These are phyloP conservation scores for Lactarius psammicola DNA, from an alignment of 768 basidiomycete species.

Conservation along the genomic window DNA sequence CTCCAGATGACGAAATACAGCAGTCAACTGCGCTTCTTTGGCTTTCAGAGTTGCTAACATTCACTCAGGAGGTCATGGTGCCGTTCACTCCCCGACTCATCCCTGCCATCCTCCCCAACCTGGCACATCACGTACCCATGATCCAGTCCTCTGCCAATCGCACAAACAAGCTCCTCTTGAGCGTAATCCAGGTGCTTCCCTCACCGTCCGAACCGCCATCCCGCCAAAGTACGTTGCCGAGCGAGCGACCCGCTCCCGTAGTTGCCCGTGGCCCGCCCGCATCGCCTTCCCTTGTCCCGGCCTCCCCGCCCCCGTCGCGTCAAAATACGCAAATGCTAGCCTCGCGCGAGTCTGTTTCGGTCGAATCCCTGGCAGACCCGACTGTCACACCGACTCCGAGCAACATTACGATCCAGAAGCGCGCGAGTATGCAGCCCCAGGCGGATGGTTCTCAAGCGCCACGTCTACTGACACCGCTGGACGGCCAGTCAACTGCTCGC, in stretches of 20 bases:
- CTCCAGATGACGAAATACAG: conserved; percentile 87
- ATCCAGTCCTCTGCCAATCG: conserved; percentile 85
- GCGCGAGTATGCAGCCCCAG: conserved; percentile 19
- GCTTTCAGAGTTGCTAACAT: conserved; percentile 86
- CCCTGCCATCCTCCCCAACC: conserved; percentile 88
- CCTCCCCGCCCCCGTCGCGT: conserved; percentile 45
- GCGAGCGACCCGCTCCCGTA: conserved; percentile 30
- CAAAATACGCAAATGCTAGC: conserved; percentile 42
- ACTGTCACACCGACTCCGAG: conserved; percentile 29
- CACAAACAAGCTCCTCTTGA: conserved; percentile 81
- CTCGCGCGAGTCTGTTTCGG: conserved; percentile 48
- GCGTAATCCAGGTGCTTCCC: conserved; percentile 84
- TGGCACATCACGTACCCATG: conserved; percentile 86
- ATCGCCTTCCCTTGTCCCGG: conserved; percentile 55
- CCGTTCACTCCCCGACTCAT: conserved; percentile 93
- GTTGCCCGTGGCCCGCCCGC: conserved; percentile 40
- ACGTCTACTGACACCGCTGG: conserved; percentile 15
- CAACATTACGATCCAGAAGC: conserved; percentile 30
- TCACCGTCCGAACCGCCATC: conserved; percentile 55
- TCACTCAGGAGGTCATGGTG: conserved; percentile 89
- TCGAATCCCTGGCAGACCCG: conserved; percentile 44
- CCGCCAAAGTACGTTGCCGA: conserved; percentile 34
- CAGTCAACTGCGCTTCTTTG: conserved; percentile 92
- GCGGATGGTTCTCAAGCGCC: conserved; percentile 1
- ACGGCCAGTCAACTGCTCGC: conserved; percentile 28